Conservation (phyloP, 2,329 filamentous ascomycete species). For the Venturiaceae sp. region DNA sequence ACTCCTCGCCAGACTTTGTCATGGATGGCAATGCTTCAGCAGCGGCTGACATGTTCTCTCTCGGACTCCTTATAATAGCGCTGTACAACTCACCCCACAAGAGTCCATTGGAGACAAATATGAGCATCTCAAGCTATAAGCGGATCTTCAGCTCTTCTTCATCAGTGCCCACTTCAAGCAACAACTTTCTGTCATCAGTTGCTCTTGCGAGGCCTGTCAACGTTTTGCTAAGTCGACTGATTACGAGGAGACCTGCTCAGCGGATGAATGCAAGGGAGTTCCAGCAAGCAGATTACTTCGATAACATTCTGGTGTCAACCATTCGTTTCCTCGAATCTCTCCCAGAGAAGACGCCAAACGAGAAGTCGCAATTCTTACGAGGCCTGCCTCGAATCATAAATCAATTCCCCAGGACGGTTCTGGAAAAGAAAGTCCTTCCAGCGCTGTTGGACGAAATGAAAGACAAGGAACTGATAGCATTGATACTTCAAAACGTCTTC, state of each 20-base stretch:
- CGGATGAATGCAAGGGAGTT: conserved; percentile 84
- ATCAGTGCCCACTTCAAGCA: conserved; percentile 65
- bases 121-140: conserved; percentile 76
- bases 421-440: conserved; percentile 89
- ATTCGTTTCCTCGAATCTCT: conserved; percentile 90
- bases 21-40: conserved; percentile 80
- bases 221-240: conserved; percentile 72
- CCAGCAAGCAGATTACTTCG: conserved; percentile 91
- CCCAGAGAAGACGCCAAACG: conserved; percentile 81
- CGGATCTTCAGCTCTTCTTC: conserved; percentile 70
- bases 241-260: conserved; percentile 79
- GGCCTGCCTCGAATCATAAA: conserved; percentile 79
- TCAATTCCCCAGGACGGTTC: conserved; percentile 85
- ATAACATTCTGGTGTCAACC: conserved; percentile 92
- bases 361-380: conserved; percentile 86
- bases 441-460: conserved; percentile 89
- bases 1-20: conserved; percentile 88
- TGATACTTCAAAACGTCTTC: conserved; percentile 87
- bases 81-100: conserved; percentile 90
- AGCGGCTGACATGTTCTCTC: conserved; percentile 84
- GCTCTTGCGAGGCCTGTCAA: conserved; percentile 67
- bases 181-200: conserved; percentile 75
- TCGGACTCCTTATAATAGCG: conserved; percentile 79
- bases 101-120: conserved; percentile 75
- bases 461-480: conserved; percentile 73